A percentile compares a stretch with the other conserved stretches of the same genome.
Conservation (phyloP, 1,139 yeast species). For the Magnusiomyces ingens region DNA sequence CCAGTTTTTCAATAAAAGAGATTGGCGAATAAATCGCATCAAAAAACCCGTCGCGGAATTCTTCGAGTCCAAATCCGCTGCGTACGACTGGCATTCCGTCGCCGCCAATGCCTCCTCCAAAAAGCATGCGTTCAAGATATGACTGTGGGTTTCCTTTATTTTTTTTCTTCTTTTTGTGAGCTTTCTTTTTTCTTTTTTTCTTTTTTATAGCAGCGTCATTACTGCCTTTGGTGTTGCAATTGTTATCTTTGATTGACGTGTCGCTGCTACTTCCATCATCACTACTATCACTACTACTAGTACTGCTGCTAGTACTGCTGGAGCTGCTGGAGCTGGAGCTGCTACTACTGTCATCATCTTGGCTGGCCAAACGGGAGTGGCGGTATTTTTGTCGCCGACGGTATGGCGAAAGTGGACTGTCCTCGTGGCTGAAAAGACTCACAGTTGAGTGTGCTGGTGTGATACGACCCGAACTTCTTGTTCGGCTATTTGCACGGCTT, state of each 20-base stretch:
- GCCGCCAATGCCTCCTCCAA: not conserved
- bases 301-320: not conserved
- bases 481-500: not conserved
- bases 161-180: no score
- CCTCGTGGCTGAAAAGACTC: not conserved
- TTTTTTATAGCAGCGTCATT: no score
- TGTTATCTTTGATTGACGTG: not conserved
- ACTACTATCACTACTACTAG: not conserved
- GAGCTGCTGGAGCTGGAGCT: not conserved
- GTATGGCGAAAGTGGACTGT: not conserved
- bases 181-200: no score
- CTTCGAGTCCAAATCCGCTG: constrained; percentile 34
- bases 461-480: not conserved
- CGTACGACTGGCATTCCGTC: constrained; percentile 2
- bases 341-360: no score
- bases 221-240: no score
- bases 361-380: not conserved
- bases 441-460: not conserved
- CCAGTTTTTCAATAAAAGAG: constrained; percentile 19
- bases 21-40: constrained; percentile 41
- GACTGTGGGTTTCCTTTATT: not conserved
- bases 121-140: constrained; percentile 1
- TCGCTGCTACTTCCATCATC: not conserved
- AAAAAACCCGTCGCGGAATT: constrained; percentile 43
- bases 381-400: not conserved